A percentile compares a stretch with the other conserved stretches of the same genome.
Evolutionary conservation across 2,329 filamentous ascomycete genomes (phyloP).

Genomic region (Cyphellophora attinorum): DNA sequence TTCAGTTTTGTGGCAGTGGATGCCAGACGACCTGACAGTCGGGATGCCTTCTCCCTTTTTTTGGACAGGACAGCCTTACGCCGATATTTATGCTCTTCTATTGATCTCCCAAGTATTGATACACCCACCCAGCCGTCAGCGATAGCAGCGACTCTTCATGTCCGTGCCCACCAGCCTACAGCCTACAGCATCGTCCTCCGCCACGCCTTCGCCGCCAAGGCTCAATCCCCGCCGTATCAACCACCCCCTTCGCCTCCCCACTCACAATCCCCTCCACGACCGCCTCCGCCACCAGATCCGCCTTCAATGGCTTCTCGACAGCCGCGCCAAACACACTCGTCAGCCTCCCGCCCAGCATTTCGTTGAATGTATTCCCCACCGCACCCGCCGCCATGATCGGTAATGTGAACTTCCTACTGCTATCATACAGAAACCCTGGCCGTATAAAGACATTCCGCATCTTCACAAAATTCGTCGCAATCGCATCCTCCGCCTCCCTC

Average conservation of each 20-base stretch:
- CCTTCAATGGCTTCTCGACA: constrained; percentile 77
- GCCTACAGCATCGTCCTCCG: constrained; percentile 73
- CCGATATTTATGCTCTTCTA: no score
- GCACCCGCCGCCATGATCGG: constrained; percentile 72
- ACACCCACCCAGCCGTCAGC: no score
- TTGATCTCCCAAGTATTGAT: no score
- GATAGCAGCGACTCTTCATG: no score
- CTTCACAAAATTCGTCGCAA: constrained; percentile 60
- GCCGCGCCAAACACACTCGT: constrained; percentile 70
- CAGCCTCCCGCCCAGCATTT: constrained; percentile 64
- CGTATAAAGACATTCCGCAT: constrained; percentile 76
- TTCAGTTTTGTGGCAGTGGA: no score
- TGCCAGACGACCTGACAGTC: no score
- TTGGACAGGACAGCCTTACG: no score
- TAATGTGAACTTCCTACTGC: constrained; percentile 68
- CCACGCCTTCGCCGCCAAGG: constrained; percentile 73
- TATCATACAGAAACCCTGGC: constrained; percentile 83
- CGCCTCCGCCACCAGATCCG: constrained; percentile 77
- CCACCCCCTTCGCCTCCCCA: constrained; percentile 59
- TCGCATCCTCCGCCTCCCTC: constrained; percentile 73
- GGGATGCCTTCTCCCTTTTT: no score
- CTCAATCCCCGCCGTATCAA: constrained; percentile 76
- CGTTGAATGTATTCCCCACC: constrained; percentile 67
- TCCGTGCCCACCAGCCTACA: no score
- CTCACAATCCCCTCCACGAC: constrained; percentile 80